A percentile compares a stretch with the other conserved stretches of the same genome.
Conservation (phyloP, 495 filamentous ascomycete genomes). For the Massariosphaeria phaeospora region DNA sequence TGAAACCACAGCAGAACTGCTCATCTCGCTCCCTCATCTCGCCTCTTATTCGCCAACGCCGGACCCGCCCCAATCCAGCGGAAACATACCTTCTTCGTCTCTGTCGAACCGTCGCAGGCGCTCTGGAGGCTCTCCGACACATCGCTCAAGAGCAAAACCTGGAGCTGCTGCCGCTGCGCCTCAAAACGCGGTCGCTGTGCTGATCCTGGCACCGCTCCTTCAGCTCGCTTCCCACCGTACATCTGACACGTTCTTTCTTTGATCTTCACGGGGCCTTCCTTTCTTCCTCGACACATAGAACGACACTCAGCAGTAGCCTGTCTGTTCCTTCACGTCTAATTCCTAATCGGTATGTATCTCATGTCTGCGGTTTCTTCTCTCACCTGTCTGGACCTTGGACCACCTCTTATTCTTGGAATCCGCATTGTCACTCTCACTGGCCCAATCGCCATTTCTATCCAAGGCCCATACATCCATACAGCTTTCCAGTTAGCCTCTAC, state of each 20-base stretch:
- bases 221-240: constrained; percentile 1
- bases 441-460: too few species aligned
- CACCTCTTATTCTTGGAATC: neutral
- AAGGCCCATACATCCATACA: too few species aligned
- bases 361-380: neutral
- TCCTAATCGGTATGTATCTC: constrained; percentile 12
- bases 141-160: neutral
- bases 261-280: too few species aligned
- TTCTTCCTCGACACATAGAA: neutral
- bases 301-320: neutral
- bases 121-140: constrained; percentile 11
- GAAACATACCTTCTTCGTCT: constrained; percentile 16
- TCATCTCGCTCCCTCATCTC: constrained; percentile 12
- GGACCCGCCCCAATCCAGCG: neutral
- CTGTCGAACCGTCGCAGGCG: constrained; percentile 17
- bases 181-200: constrained; percentile 3
- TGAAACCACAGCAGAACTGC: constrained; percentile 25
- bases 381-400: neutral
- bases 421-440: neutral
- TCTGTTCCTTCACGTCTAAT: neutral
- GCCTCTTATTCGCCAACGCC: constrained; percentile 18
- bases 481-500: too few species aligned
- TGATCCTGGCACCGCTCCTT: constrained; percentile 8
- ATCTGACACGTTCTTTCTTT: too few species aligned
- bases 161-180: constrained; percentile 20